These are phyloP conservation scores for Triangularia setosa DNA, from an alignment of 2,329 filamentous ascomycete genomes.

Conservation along the genomic window DNA sequence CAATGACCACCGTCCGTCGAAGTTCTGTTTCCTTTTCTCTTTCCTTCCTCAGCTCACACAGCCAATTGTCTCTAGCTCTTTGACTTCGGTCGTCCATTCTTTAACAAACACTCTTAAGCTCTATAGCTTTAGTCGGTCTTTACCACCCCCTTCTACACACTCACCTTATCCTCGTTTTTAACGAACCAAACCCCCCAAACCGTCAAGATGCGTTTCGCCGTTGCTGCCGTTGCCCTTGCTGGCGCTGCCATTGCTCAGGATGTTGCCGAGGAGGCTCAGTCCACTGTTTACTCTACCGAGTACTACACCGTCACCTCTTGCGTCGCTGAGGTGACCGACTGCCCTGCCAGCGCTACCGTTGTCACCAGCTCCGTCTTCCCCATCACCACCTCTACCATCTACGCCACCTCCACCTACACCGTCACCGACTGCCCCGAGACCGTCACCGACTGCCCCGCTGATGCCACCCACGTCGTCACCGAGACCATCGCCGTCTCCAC, in stretches of 20 bases:
- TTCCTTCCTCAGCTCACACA: slow-evolving; percentile 34
- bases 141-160: slow-evolving; percentile 17
- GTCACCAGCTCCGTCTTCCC: slow-evolving; percentile 30
- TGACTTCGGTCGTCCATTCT: slow-evolving; percentile 43
- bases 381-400: slow-evolving; percentile 47
- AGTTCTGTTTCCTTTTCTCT: slow-evolving; percentile 21
- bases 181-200: slow-evolving; percentile 25
- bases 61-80: slow-evolving; percentile 32
- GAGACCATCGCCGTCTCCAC: slow-evolving; percentile 40
- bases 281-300: slow-evolving; percentile 55
- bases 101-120: slow-evolving; percentile 30
- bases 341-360: slow-evolving; percentile 36
- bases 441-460: slow-evolving; percentile 59
- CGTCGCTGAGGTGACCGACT: slow-evolving; percentile 50
- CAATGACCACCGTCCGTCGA: slow-evolving; percentile 22
- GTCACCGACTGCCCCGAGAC: slow-evolving; percentile 58
- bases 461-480: slow-evolving; percentile 37
- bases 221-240: slow-evolving; percentile 48
- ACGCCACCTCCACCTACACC: slow-evolving; percentile 56
- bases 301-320: slow-evolving; percentile 60
- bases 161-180: slow-evolving; percentile 20
- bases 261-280: slow-evolving; percentile 28
- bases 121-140: slow-evolving; percentile 30
- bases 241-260: slow-evolving; percentile 37
- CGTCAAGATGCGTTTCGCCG: slow-evolving; percentile 61